phyloP scores from a whole-genome alignment of 2,329 filamentous ascomycete genomes.

The Elsinoe fawcettii region DNA sequence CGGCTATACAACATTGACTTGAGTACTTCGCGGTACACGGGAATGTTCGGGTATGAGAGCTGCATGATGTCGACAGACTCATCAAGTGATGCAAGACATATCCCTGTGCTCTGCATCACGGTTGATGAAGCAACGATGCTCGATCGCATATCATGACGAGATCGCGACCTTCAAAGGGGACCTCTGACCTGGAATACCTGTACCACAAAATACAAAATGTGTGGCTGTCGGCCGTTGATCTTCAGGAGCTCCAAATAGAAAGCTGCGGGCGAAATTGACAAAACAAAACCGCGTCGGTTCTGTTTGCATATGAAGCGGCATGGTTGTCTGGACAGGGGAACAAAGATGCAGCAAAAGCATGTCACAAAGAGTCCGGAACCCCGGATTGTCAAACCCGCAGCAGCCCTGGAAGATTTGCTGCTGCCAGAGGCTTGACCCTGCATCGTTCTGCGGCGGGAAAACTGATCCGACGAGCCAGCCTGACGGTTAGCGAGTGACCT shows the following conservation, averaged over 20 bases:
- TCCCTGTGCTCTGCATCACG: not conserved
- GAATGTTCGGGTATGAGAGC: not conserved
- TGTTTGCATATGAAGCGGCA: not conserved
- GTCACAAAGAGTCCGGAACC: constrained; percentile 9
- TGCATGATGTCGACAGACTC: not conserved
- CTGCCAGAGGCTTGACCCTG: constrained; percentile 1
- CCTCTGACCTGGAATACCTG: not conserved
- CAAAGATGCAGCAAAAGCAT: constrained; percentile 1
- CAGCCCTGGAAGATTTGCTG: not conserved
- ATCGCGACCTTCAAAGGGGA: not conserved
- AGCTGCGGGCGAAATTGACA: not conserved
- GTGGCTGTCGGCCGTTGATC: constrained; percentile 9
- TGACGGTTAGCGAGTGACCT: not conserved
- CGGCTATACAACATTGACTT: not conserved
- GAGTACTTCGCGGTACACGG: not conserved
- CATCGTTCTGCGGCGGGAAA: constrained; percentile 12
- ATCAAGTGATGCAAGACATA: not conserved
- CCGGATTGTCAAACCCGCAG: constrained; percentile 5
- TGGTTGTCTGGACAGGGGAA: constrained; percentile 4
- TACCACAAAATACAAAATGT: not conserved
- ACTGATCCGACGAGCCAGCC: constrained; percentile 1
- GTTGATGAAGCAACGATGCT: not conserved
- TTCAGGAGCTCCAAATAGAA: constrained; percentile 10
- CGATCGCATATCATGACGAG: not conserved
- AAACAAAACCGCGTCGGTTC: not conserved